Conservation (phyloP, 2,329 filamentous ascomycete genomes). For the Waltergamsia citrina region DNA sequence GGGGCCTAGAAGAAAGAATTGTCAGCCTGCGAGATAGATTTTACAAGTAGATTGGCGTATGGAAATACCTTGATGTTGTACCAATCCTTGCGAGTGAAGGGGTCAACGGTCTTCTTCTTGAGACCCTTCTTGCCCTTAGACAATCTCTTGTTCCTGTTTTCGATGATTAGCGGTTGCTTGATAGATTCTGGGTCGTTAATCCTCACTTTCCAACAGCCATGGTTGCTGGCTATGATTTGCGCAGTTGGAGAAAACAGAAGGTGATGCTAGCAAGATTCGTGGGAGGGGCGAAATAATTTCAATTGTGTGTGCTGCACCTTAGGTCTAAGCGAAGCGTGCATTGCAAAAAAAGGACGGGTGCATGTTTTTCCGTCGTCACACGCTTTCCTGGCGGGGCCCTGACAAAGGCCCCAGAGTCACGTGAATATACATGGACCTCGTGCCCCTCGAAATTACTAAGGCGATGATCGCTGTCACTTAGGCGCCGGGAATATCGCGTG, state of each 20-base stretch:
- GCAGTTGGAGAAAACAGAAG: conserved; percentile 24
- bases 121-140: conserved; percentile 99
- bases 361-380: conserved; percentile 15
- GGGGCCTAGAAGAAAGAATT: conserved; percentile 55
- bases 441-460: too few species aligned
- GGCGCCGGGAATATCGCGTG: too few species aligned
- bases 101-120: conserved; percentile 98
- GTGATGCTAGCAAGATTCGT: conserved; percentile 28
- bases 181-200: conserved; percentile 4
- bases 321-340: conserved; percentile 25
- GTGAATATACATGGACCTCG: not conserved
- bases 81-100: conserved; percentile 99
- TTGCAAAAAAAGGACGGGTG: conserved; percentile 12
- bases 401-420: conserved; percentile 1
- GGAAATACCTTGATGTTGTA: conserved; percentile 81
- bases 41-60: not conserved
- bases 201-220: conserved; percentile 54
- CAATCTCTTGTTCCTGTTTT: conserved; percentile 92
- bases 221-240: conserved; percentile 40
- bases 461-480: too few species aligned
- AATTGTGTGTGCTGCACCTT: conserved; percentile 28
- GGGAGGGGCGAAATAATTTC: conserved; percentile 31
- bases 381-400: conserved; percentile 4
- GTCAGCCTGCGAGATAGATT: conserved; percentile 7
- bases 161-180: conserved; percentile 2